phyloP scores from a whole-genome alignment of 2,329 filamentous ascomycete species.

The Alternaria dauci region DNA sequence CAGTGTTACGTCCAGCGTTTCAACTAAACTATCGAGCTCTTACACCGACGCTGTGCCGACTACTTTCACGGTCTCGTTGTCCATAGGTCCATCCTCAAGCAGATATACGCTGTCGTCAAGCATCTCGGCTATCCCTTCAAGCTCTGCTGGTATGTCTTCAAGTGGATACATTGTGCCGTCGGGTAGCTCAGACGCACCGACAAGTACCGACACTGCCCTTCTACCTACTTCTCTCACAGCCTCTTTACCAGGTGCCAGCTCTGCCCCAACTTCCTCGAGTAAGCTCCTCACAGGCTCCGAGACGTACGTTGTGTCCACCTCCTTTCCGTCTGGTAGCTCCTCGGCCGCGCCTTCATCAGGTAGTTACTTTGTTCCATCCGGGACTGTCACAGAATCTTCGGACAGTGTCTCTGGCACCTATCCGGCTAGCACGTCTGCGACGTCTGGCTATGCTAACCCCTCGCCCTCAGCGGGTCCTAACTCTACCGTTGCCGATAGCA shows the following conservation, averaged over 20 bases:
- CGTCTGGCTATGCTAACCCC: conserved; percentile 20
- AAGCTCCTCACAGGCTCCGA: not conserved
- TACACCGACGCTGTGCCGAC: not conserved
- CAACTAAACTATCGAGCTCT: conserved; percentile 3
- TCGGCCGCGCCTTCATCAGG: conserved; percentile 4
- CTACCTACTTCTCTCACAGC: not conserved
- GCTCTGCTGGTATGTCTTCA: not conserved
- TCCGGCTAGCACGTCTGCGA: conserved; percentile 18
- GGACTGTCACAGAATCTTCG: conserved; percentile 1
- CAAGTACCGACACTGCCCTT: not conserved
- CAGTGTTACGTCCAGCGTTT: conserved; percentile 1
- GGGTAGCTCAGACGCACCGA: not conserved
- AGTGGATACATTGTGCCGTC: conserved; percentile 6
- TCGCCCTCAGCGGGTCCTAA: conserved; percentile 11
- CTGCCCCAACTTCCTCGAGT: not conserved
- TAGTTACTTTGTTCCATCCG: not conserved
- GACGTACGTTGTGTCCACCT: not conserved
- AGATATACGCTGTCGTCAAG: not conserved
- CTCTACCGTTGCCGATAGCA: conserved; percentile 26
- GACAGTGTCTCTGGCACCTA: conserved; percentile 16
- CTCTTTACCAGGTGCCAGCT: not conserved
- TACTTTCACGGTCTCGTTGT: not conserved
- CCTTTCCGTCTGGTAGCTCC: not conserved
- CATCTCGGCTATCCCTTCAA: not conserved
- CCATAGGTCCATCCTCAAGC: conserved; percentile 6